Evolutionary conservation across 352 stramenopile species (phyloP), one percentile per base, ranked within the genome.

Genomic region (Globisporangium orthogonon): DNA sequence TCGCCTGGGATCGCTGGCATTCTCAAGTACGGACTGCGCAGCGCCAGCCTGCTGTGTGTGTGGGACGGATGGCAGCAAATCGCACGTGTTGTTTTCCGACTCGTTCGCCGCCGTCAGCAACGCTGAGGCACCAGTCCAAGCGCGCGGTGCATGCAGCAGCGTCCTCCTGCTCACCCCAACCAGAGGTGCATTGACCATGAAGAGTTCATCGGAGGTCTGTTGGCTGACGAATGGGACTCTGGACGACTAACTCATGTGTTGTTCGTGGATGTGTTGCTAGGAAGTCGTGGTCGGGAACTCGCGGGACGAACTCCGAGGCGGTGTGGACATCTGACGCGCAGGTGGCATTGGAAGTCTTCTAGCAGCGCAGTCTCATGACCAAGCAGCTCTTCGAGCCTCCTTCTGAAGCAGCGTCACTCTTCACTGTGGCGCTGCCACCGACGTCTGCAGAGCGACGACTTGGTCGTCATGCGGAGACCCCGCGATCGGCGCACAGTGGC

Each of bases 401-500:
- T 23, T 47, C 43, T 7, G 33, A n/a, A n/a, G n/a, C n/a, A n/a
- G n/a, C 23, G n/a, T n/a, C 50, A 11, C 47, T 13, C 18, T 73
- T 76, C 47, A 63, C 53, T 40, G 10, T 66, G 37, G 58, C 13
- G 15, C 39, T 47, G 15, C 15, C 41, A 2, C 41, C 15, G 3
- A 17, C 31, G 3, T 50, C 44, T 0, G 33, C 33, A 5, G 30
- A 30, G 48, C 14, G 17, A 75, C 56, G 3, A 57, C 66, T 39
- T 76, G 68, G 68, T 71, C 61, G 4, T 35, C 48, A 50, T 76
- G 68, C 49, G 59, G 59, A 9, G 43, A 23, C 18, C 4, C 52
- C 15, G 49, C 62, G 33, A 52, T 15, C n/a, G n/a, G n/a, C n/a
- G n/a, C n/a, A n/a, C n/a, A n/a, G n/a, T n/a, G n/a, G n/a, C n/a